Base-by-base conservation (phyloP, 179 eudicot species). In the Amaranthus tricolor region DNA sequence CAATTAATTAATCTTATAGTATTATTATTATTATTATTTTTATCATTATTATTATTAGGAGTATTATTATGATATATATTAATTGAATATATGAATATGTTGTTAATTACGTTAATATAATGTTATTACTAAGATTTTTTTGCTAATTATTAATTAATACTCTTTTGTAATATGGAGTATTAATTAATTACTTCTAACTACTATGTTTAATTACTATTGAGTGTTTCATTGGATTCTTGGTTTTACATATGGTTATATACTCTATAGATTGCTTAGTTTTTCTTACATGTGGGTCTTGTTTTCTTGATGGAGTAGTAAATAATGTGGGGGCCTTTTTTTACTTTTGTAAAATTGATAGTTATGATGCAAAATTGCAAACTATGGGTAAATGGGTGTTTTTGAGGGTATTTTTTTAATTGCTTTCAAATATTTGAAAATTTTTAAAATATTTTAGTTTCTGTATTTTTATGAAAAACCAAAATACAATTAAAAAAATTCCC, bases 251-350 rank as follows among this genome's bases (percentile, higher is more conserved):
- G 47, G 49, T 7, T 13, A 24, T 54, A n/a, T 24, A 8, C 19
- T 52, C 21, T 53, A 31, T 31, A 53, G 60, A 53, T 53, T 69
- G 72, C 21, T 13, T 53, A 31, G 21, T 21, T 24, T 10, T 24
- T 17, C 58, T 31, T 69, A 1, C 51, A 69, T 53, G 72, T 54
- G 72, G 72, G 61, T 69, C 72, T 31, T 53, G 61, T 69, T 53
- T 69, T 53, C 16, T 66, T 66, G 58, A 10, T 48, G 19, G 44
- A 12, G 71, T 13, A 52, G 49, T 68, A 24, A 52, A 52, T 68
- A 51, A 67, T 68, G 57, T 68, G 0, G 59, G 59, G 6, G 60
- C 13, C 31, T 9, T 49, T 31, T 14, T 12, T 0, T 7, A 15
- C 44, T 63, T 43, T 1, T 6, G 0, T 5, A 14, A 62, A 13